Evolutionary conservation across 2,329 filamentous ascomycete genomes (phyloP).

Genomic region (Teratosphaeria pseudoeucalypti): DNA sequence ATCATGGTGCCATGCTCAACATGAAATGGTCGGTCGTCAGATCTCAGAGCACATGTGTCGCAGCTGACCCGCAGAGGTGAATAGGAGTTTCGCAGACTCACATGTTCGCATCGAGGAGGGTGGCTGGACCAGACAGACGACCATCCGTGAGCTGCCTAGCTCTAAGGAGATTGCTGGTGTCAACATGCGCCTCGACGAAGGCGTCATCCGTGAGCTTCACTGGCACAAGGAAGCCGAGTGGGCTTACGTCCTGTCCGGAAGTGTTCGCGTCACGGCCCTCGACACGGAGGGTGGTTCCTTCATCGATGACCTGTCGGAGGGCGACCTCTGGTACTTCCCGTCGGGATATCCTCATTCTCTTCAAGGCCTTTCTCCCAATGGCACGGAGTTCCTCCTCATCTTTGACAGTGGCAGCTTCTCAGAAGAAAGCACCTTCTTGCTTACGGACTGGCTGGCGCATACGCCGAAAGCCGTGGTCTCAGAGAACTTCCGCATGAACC

Average conservation of each 20-base stretch:
- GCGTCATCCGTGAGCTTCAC: constrained; percentile 66
- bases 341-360: constrained; percentile 67
- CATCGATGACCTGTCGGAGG: constrained; percentile 64
- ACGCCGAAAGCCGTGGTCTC: constrained; percentile 61
- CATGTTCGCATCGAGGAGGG: constrained; percentile 51
- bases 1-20: constrained; percentile 59
- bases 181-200: constrained; percentile 65
- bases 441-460: constrained; percentile 61
- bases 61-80: background rate
- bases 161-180: constrained; percentile 65
- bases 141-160: constrained; percentile 51
- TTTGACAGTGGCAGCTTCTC: constrained; percentile 51
- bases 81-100: constrained; percentile 34
- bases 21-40: constrained; percentile 50
- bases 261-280: constrained; percentile 60
- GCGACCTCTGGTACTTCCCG: constrained; percentile 75
- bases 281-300: constrained; percentile 68
- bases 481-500: constrained; percentile 65
- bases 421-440: constrained; percentile 59
- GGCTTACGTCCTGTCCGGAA: constrained; percentile 58
- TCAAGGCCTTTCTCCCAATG: constrained; percentile 58
- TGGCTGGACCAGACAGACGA: constrained; percentile 68
- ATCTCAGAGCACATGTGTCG: background rate
- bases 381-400: constrained; percentile 53
- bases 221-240: constrained; percentile 77